Percentiles rank a stretch among this genome's conserved stretches.
These are phyloP conservation scores for Magnusiomyces clavatus DNA, from an alignment of 1,139 yeast genomes.

Conservation along the genomic window DNA sequence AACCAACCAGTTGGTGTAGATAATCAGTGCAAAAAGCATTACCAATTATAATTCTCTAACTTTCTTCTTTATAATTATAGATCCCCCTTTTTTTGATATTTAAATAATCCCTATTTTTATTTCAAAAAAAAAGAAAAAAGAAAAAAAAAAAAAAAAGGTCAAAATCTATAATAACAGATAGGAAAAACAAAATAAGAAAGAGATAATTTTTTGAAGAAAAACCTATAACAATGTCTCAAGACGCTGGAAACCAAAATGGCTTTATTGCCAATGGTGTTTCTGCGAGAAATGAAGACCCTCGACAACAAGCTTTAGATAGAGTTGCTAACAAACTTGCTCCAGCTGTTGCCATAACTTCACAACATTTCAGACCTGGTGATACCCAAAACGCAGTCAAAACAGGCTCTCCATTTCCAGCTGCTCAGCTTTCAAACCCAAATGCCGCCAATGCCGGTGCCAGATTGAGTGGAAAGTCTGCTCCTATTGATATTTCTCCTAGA, in stretches of 20 bases:
- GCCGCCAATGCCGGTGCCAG: conserved; percentile 22
- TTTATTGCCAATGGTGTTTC: background rate
- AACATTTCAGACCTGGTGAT: conserved; percentile 23
- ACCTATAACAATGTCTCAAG: conserved; percentile 7
- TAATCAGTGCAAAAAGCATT: too few relatives aligned
- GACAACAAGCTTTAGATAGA: conserved; percentile 7
- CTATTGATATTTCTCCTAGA: background rate
- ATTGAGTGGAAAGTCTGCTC: conserved; percentile 11
- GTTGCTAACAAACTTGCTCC: conserved; percentile 10
- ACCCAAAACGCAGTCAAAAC: conserved; percentile 19
- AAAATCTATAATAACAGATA: too few relatives aligned
- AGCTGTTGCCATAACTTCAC: conserved; percentile 23
- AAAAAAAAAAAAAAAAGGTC: too few relatives aligned
- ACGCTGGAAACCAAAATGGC: background rate
- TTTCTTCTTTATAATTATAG: too few relatives aligned
- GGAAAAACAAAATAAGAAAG: too few relatives aligned
- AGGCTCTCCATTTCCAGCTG: conserved; percentile 26
- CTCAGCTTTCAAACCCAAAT: conserved; percentile 21
- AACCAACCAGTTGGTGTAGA: background rate
- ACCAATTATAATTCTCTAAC: too few relatives aligned
- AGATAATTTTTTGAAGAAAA: background rate
- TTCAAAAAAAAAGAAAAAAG: too few relatives aligned
- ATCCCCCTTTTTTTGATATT: too few relatives aligned
- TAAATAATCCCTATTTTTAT: too few relatives aligned
- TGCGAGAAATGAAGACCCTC: conserved; percentile 8